A percentile compares a stretch with the other conserved stretches of the same genome.
These are phyloP conservation scores for Conidiobolus incongruus DNA, from an alignment of 371 early-diverging fungal genomes.

Conservation along the genomic window DNA sequence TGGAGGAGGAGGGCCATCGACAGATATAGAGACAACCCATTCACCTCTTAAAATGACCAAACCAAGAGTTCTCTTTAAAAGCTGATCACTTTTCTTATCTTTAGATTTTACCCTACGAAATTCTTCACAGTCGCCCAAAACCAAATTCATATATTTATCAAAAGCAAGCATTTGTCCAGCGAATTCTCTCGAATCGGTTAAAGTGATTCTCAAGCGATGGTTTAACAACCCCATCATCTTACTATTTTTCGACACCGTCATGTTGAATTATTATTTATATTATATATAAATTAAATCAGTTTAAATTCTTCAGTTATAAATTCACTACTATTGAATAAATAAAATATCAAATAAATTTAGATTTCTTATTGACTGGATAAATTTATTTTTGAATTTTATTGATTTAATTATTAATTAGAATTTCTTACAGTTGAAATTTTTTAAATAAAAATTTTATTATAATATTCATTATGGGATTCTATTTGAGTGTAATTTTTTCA, in stretches of 20 bases:
- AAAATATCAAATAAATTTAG: no score
- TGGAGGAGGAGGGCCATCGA: slow-evolving; percentile 83
- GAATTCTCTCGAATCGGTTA: slow-evolving; percentile 73
- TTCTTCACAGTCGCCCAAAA: slow-evolving; percentile 92
- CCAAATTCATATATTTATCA: slow-evolving; percentile 96
- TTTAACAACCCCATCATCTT: slow-evolving; percentile 87
- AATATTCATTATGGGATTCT: no score
- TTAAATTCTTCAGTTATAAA: no score
- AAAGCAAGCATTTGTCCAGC: slow-evolving; percentile 96
- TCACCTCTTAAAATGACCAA: slow-evolving; percentile 89
- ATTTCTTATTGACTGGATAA: no score
- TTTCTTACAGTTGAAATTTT: no score
- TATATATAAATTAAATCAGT: no score
- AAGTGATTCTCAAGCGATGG: slow-evolving; percentile 78
- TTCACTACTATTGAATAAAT: no score
- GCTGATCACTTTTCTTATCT: slow-evolving; percentile 22
- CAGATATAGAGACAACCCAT: slow-evolving; percentile 69
- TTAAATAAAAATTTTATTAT: no score
- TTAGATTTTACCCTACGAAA: slow-evolving; percentile 69
- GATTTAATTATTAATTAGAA: no score
- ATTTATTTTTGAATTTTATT: no score
- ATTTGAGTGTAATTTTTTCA: no score
- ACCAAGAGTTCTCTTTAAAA: slow-evolving; percentile 77
- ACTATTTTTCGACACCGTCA: slow-evolving; percentile 38
- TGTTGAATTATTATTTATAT: not conserved